Conservation (phyloP, 2,329 filamentous ascomycete species). For the Mycosphaerella arachidis region DNA sequence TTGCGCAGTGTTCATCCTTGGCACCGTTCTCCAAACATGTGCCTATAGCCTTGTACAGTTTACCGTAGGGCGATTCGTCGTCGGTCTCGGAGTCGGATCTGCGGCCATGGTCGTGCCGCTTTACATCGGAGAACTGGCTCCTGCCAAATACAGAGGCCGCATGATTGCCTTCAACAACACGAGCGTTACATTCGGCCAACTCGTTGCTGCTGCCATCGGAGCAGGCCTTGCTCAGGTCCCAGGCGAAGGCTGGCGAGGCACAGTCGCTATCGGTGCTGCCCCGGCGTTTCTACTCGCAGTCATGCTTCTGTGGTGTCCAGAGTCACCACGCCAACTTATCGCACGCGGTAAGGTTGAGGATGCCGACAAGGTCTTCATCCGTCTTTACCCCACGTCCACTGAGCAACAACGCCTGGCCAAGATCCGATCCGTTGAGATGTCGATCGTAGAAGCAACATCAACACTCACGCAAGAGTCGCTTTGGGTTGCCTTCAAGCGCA, state of each 20-base stretch:
- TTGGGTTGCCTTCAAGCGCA: constrained; percentile 42
- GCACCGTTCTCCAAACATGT: constrained; percentile 31
- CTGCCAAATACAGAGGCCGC: constrained; percentile 46
- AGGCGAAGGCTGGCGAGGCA: constrained; percentile 47
- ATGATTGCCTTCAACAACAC: constrained; percentile 50
- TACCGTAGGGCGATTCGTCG: constrained; percentile 43
- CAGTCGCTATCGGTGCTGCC: constrained; percentile 47
- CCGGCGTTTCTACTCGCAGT: constrained; percentile 44
- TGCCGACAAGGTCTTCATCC: constrained; percentile 37
- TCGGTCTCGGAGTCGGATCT: constrained; percentile 48
- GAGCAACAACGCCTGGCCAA: constrained; percentile 44
- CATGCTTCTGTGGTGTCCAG: constrained; percentile 46
- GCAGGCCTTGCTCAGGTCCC: constrained; percentile 34
- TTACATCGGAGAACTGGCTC: constrained; percentile 51
- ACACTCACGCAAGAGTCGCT: constrained; percentile 40
- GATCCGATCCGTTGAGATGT: constrained; percentile 39
- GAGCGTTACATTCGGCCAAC: constrained; percentile 33
- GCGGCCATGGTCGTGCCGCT: constrained; percentile 43
- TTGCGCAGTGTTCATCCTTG: constrained; percentile 39
- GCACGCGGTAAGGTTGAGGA: constrained; percentile 41
- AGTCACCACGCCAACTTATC: constrained; percentile 47
- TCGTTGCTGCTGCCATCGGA: constrained; percentile 30
- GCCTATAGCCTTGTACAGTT: constrained; percentile 39
- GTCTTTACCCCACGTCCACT: constrained; percentile 42
- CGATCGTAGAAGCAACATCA: constrained; percentile 40